These are phyloP conservation scores for Darksidea phi DNA, from an alignment of 495 filamentous ascomycete genomes.

Conservation along the genomic window DNA sequence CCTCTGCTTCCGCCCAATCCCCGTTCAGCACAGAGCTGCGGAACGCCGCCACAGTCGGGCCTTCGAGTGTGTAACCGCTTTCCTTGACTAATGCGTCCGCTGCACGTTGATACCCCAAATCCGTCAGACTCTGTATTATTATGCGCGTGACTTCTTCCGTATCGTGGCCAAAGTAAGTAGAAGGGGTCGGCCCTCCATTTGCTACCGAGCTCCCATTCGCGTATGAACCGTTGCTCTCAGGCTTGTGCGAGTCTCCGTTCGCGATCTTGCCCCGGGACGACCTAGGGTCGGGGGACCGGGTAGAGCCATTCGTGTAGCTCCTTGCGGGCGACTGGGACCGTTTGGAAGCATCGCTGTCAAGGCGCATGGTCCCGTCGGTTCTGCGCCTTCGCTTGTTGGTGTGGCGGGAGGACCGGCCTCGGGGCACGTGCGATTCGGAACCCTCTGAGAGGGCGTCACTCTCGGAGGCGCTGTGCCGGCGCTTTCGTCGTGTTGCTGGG, in stretches of 20 bases:
- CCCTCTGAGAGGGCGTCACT: slow-evolving; percentile 24
- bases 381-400: slow-evolving; percentile 61
- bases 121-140: slow-evolving; percentile 82
- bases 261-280: slow-evolving; percentile 37
- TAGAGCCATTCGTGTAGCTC: slow-evolving; percentile 41
- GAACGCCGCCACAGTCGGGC: slow-evolving; percentile 78
- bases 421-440: slow-evolving; percentile 32
- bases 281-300: slow-evolving; percentile 33
- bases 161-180: slow-evolving; percentile 74
- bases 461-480: slow-evolving; percentile 37
- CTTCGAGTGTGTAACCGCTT: slow-evolving; percentile 89
- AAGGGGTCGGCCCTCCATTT: slow-evolving; percentile 42
- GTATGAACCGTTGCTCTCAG: slow-evolving; percentile 39
- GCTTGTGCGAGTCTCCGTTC: slow-evolving; percentile 52
- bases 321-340: slow-evolving; percentile 46
- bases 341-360: slow-evolving; percentile 51
- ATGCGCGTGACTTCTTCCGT: slow-evolving; percentile 92
- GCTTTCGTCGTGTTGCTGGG: slow-evolving; percentile 40
- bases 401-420: slow-evolving; percentile 48
- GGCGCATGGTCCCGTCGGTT: slow-evolving; percentile 58
- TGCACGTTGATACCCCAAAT: slow-evolving; percentile 79
- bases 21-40: slow-evolving; percentile 76
- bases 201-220: slow-evolving; percentile 49
- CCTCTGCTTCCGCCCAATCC: slow-evolving; percentile 81
- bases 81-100: slow-evolving; percentile 72